Evolutionary conservation across 1,139 yeast species (phyloP).

Genomic region (Scheffersomyces parashehatae): DNA sequence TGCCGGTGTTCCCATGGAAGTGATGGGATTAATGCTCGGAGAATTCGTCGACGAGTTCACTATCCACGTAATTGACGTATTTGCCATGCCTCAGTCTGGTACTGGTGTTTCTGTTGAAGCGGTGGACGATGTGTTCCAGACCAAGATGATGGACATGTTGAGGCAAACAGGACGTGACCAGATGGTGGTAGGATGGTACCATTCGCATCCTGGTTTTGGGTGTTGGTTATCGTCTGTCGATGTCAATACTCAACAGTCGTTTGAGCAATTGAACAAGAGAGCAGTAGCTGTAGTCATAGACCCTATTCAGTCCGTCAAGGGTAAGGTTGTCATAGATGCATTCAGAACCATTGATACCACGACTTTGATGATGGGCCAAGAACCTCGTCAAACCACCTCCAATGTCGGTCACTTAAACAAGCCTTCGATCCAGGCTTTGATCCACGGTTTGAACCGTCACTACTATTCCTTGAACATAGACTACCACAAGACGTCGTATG

Average conservation of each 20-base stretch:
- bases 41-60: constrained; percentile 98
- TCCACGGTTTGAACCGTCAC: constrained; percentile 96
- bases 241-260: constrained; percentile 95
- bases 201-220: constrained; percentile 99
- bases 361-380: constrained; percentile 91
- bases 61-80: constrained; percentile 94
- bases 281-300: constrained; percentile 98
- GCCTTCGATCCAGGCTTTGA: constrained; percentile 96
- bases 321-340: constrained; percentile 98
- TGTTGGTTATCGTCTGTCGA: constrained; percentile 98
- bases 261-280: constrained; percentile 90
- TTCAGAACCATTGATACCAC: constrained; percentile 91
- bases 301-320: constrained; percentile 97
- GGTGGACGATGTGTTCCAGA: constrained; percentile 98
- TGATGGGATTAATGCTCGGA: constrained; percentile 99
- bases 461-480: constrained; percentile 94
- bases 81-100: constrained; percentile 99
- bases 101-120: constrained; percentile 99
- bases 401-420: constrained; percentile 94
- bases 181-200: constrained; percentile 99
- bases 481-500: constrained; percentile 89
- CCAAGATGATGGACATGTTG: constrained; percentile 99
- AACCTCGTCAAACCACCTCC: constrained; percentile 96
- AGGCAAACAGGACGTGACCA: constrained; percentile 98
- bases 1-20: constrained; percentile 99